A percentile compares a stretch with the other conserved stretches of the same genome.
These are phyloP conservation scores for Chlorella sp. DNA, from an alignment of 139 green algal species.

Conservation along the genomic window DNA sequence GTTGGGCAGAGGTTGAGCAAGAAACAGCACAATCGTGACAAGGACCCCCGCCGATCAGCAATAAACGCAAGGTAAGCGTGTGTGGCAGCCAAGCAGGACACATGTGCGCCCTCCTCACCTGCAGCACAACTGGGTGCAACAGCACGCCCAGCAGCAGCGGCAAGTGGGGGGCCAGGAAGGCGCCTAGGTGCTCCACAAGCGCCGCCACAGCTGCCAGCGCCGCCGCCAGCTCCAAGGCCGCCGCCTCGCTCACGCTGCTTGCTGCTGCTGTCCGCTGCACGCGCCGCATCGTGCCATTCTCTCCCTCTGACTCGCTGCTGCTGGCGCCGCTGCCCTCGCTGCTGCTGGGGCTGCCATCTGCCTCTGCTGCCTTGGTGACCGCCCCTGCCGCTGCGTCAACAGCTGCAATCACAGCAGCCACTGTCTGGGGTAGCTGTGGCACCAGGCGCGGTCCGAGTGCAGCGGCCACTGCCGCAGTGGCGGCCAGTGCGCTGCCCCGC, in stretches of 20 bases:
- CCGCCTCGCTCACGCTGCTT: neutral
- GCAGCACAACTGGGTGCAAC: constrained; percentile 56
- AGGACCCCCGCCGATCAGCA: too few species aligned
- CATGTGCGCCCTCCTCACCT: neutral
- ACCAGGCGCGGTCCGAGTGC: constrained; percentile 63
- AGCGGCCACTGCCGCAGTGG: constrained; percentile 36
- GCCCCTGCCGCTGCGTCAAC: constrained; percentile 40
- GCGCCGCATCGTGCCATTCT: neutral
- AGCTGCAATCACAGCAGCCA: constrained; percentile 55
- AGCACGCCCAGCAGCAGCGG: constrained; percentile 64
- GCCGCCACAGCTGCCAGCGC: constrained; percentile 72
- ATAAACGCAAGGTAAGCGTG: too few species aligned
- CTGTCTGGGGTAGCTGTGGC: constrained; percentile 64
- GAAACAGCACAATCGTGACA: too few species aligned
- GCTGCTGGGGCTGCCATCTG: neutral
- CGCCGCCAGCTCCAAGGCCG: constrained; percentile 52
- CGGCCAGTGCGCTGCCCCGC: constrained; percentile 59
- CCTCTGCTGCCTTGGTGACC: constrained; percentile 27
- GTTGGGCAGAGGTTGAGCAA: too few species aligned
- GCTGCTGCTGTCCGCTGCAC: neutral
- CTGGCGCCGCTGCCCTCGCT: constrained; percentile 1
- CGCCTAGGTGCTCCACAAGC: constrained; percentile 65
- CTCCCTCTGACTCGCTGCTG: constrained; percentile 1
- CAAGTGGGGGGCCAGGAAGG: constrained; percentile 80
- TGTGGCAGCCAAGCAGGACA: too few species aligned